Conservation (phyloP, 495 filamentous ascomycete species). For the Xylona heveae region DNA sequence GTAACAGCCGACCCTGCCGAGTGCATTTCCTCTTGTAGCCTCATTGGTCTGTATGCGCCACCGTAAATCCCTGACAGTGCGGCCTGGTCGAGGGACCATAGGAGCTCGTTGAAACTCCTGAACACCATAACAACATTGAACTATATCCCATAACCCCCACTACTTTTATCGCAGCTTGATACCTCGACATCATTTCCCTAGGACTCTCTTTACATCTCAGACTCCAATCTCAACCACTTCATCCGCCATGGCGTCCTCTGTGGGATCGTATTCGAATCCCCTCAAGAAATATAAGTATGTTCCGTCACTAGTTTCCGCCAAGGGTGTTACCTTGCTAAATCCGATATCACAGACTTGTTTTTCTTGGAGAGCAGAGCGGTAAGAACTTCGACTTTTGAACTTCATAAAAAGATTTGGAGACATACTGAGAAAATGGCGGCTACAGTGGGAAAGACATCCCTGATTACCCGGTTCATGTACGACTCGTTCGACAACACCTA, state of each 20-base stretch:
- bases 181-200: too few relatives aligned
- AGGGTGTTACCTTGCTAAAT: constrained; percentile 6
- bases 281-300: constrained; percentile 98
- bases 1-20: too few relatives aligned
- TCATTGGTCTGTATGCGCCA: too few relatives aligned
- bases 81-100: too few relatives aligned
- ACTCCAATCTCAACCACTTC: constrained; percentile 4
- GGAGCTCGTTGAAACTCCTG: too few relatives aligned
- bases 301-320: not conserved
- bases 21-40: too few relatives aligned
- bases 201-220: constrained; percentile 6
- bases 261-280: constrained; percentile 91
- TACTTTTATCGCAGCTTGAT: too few relatives aligned
- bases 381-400: too few relatives aligned
- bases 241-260: constrained; percentile 34
- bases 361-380: constrained; percentile 96
- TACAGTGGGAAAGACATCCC: constrained; percentile 88
- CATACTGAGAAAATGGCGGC: constrained; percentile 5
- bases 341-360: constrained; percentile 54
- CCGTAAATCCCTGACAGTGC: too few relatives aligned
- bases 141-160: too few relatives aligned
- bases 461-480: constrained; percentile 99
- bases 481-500: constrained; percentile 99
- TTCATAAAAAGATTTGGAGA: too few relatives aligned
- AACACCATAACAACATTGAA: too few relatives aligned